These are phyloP conservation scores for Phytophthora podocarpi DNA, from an alignment of 352 stramenopile genomes.

Conservation along the genomic window DNA sequence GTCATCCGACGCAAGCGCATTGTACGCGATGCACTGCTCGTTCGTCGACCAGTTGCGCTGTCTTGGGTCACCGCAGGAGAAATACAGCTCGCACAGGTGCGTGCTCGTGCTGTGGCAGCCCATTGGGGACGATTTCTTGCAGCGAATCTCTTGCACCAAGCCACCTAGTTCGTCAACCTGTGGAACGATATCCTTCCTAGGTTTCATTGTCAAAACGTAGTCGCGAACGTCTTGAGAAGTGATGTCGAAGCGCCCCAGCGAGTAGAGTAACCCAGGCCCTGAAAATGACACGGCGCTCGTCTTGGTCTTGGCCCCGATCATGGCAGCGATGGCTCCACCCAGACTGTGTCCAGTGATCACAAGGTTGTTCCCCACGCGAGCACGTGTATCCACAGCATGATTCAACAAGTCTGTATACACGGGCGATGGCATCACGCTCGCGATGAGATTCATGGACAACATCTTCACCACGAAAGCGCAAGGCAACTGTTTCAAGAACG, in stretches of 20 bases:
- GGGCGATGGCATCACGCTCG: constrained; percentile 61
- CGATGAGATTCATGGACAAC: constrained; percentile 77
- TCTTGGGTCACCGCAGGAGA: constrained; percentile 66
- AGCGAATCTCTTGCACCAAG: constrained; percentile 83
- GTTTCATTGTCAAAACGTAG: constrained; percentile 89
- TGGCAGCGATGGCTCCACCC: constrained; percentile 82
- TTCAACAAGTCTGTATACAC: constrained; percentile 66
- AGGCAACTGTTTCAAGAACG: constrained; percentile 85
- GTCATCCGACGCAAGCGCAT: constrained; percentile 31
- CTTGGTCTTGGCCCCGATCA: constrained; percentile 85
- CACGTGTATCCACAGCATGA: constrained; percentile 49
- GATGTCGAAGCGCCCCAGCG: constrained; percentile 76
- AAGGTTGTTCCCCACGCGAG: constrained; percentile 57
- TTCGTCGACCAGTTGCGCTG: constrained; percentile 69
- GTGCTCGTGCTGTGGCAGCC: constrained; percentile 74
- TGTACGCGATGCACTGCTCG: constrained; percentile 62
- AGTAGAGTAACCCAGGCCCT: constrained; percentile 78
- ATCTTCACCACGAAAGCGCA: constrained; percentile 70
- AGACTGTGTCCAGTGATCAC: constrained; percentile 84
- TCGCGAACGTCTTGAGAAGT: constrained; percentile 58
- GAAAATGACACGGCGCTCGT: constrained; percentile 86
- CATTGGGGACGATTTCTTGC: constrained; percentile 69
- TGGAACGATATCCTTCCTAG: constrained; percentile 76
- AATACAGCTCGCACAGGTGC: constrained; percentile 80
- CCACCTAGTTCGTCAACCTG: constrained; percentile 81